Evolutionary conservation across 2,329 filamentous ascomycete species (phyloP), one percentile per base, ranked within the genome.

Genomic region (Arthroderma sp.): DNA sequence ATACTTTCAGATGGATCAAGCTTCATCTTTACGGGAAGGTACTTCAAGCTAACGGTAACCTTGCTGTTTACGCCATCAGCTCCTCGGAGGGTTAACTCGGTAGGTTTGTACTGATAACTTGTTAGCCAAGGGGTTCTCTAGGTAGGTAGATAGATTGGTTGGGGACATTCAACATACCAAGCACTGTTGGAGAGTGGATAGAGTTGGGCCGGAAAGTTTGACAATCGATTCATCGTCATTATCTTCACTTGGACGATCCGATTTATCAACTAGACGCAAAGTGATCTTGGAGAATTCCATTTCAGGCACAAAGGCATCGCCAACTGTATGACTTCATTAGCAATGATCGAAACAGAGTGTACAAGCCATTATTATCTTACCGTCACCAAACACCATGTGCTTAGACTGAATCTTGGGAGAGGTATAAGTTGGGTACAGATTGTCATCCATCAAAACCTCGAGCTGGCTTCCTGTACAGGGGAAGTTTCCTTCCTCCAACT

Each of bases 221-320:
- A 90, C 88, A 63, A 96, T 79, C 31, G 87, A 83, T 62, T 88
- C 78, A 44, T 95, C 85, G 55, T 86, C 81, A 58, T 86, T 81
- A 55, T 74, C 72, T 15, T 80, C 84, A 21, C 84, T 83, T 61
- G 85, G 84, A 65, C 81, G 82, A 63, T 95, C 86, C 15, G 82
- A 79, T 69, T 90, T 89, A 66, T 91, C 87, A 44, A 89, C 84
- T 52, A 96, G 79, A 58, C 90, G 87, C 62, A 98, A 79, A 0
- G 91, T 97, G 59, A 98, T 83, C 63, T 86, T 87, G 2, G 93
- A 98, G 65, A 96, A 91, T 62, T 98, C 94, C n/a, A 98, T 79
- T 71, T 98, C 93, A 61, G 93, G 88, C 60, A 98, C 87, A 73
- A 98, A 90, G 56, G 90, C 93, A 72, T 98, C 93, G 53, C 91